Evolutionary conservation across 1,284 basidiomycete species (phyloP).

Genomic region (Vanrija humicola): DNA sequence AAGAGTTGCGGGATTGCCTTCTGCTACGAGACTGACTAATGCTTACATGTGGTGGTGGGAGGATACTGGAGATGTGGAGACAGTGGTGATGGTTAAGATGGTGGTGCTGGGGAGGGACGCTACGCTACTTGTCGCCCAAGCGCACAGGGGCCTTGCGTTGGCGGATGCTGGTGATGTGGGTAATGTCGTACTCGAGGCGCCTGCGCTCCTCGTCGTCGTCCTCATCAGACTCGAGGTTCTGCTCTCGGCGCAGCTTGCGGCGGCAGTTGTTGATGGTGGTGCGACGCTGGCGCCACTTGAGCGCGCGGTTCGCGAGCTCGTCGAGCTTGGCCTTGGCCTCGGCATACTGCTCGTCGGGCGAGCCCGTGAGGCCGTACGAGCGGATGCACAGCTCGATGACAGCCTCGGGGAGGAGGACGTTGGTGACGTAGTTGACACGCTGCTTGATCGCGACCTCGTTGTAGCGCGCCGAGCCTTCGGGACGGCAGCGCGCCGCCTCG

Average conservation of each 20-base stretch:
- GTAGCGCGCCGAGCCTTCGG: conserved; percentile 26
- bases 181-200: no score
- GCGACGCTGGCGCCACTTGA: not conserved
- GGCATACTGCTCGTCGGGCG: not conserved
- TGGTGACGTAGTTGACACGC: conserved; percentile 13
- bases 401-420: conserved; percentile 29
- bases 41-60: no score
- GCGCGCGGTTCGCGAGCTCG: not conserved
- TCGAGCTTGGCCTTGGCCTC: not conserved
- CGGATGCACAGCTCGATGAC: conserved; percentile 13
- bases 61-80: no score
- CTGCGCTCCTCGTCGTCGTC: not conserved
- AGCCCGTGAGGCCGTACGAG: not conserved
- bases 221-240: not conserved
- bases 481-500: conserved; percentile 1
- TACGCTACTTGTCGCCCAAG: no score
- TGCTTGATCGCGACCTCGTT: conserved; percentile 13
- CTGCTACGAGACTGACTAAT: not conserved
- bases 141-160: not conserved
- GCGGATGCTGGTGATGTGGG: not conserved
- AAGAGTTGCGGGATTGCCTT: not conserved
- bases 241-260: no score
- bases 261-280: no score
- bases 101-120: no score
- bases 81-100: no score